phyloP scores from a whole-genome alignment of 371 early-diverging fungal species.

The Saksenaea oblongispora region DNA sequence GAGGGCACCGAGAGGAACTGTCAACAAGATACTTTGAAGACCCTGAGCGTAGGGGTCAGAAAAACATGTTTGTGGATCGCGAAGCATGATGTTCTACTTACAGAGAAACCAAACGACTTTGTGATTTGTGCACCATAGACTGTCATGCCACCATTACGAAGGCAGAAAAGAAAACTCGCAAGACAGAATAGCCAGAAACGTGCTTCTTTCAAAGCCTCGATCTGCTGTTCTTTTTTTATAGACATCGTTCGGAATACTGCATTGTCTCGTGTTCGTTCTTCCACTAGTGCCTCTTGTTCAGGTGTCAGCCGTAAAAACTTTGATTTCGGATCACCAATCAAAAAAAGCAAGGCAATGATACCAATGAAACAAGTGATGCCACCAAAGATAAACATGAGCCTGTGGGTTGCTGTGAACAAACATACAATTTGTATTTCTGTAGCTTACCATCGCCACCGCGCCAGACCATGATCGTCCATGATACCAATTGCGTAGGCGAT shows the following conservation, averaged over 20 bases:
- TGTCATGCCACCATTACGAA: slow-evolving; percentile 12
- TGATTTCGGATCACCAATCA: slow-evolving; percentile 13
- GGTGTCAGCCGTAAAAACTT: slow-evolving; percentile 9
- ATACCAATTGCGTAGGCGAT: slow-evolving; percentile 48
- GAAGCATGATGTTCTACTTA: neutral
- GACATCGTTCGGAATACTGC: neutral
- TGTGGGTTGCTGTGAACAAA: neutral
- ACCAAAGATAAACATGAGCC: slow-evolving; percentile 16
- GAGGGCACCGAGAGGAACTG: slow-evolving; percentile 10
- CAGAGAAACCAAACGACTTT: slow-evolving; percentile 15
- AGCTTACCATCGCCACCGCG: slow-evolving; percentile 39
- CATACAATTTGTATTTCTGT: neutral
- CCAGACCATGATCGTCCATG: slow-evolving; percentile 33
- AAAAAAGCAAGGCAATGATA: slow-evolving; percentile 2
- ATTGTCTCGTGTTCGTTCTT: slow-evolving; percentile 12
- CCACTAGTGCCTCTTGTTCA: slow-evolving; percentile 8
- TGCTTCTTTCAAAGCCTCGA: slow-evolving; percentile 11
- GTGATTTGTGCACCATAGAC: slow-evolving; percentile 11
- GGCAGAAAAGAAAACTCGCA: neutral
- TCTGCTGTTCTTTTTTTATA: slow-evolving; percentile 6
- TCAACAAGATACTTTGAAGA: neutral
- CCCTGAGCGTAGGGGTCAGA: neutral
- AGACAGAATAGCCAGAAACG: slow-evolving; percentile 9
- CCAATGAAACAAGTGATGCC: slow-evolving; percentile 10
- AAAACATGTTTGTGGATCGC: neutral